Evolutionary conservation across 306 rosid genomes (phyloP), one percentile per base, ranked within the genome.

Genomic region (Glycine tomentella): DNA sequence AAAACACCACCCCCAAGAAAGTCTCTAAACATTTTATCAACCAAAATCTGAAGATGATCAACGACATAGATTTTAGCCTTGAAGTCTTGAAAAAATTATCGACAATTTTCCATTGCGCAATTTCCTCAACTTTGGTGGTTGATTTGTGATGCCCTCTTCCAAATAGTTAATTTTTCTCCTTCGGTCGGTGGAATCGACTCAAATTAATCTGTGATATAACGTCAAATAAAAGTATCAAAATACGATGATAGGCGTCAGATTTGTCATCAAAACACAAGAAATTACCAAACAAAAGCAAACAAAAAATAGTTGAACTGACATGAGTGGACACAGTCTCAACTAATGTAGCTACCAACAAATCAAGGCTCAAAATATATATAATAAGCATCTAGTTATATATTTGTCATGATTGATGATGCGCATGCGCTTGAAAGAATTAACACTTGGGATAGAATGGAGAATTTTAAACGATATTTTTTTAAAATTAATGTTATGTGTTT

Each of bases 281-380:
- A 55, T 16, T 66, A 12, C 57, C 53, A 81, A 81, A 75, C 72
- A 81, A 66, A 66, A 42, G 2, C 40, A 63, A 81, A 52, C 68
- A 74, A 74, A 79, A 81, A 31, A 12, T 68, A 9, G 80, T 5
- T 81, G 56, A 56, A 55, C 76, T 72, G 64, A 62, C 34, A 62
- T 49, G 44, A 52, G 5, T 49, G 15, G 1, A n/a, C 40, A 68
- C 36, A 1, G 5, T 57, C 31, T 7, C 40, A 76, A 38, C 67
- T 16, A 53, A 48, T 51, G 45, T 51, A 17, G 31, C 58, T 49
- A 31, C 75, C 61, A 15, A 55, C 33, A 5, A 36, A 33, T 63
- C 2, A 38, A 38, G 44, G 6, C 44, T 38, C 7, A 38, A 20
- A 44, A 44, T 59, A 11, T 70, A 44, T 59, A 11, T 70, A 7